These are phyloP conservation scores for Candida sojae DNA, from an alignment of 1,139 yeast genomes.

Conservation along the genomic window DNA sequence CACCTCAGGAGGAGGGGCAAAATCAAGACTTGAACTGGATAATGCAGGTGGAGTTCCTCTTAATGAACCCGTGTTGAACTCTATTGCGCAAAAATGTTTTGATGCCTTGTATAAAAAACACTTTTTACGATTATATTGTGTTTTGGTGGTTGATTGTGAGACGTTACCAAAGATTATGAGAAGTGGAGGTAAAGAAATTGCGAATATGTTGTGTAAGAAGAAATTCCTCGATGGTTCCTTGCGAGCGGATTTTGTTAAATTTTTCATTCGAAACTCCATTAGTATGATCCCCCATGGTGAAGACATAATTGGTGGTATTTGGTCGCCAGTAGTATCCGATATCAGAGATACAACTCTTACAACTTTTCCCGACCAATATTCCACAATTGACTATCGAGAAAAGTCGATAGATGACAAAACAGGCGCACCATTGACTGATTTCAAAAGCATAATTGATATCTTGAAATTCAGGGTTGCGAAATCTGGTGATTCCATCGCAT, in stretches of 20 bases:
- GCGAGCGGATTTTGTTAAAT: conserved; percentile 78
- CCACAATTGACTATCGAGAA: conserved; percentile 73
- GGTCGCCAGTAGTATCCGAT: conserved; percentile 74
- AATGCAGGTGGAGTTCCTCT: conserved; percentile 41
- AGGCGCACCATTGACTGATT: conserved; percentile 71
- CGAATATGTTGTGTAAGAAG: conserved; percentile 88
- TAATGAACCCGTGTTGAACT: conserved; percentile 63
- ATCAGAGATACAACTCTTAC: conserved; percentile 52
- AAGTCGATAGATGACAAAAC: conserved; percentile 77
- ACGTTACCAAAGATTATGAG: conserved; percentile 81
- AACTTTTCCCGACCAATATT: conserved; percentile 57
- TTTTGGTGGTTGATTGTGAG: conserved; percentile 77
- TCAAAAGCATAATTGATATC: conserved; percentile 69
- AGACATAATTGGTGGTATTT: conserved; percentile 79
- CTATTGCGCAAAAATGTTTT: conserved; percentile 74
- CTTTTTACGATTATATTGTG: conserved; percentile 77
- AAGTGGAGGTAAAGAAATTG: conserved; percentile 88
- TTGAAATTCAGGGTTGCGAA: conserved; percentile 76
- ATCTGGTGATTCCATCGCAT: conserved; percentile 81
- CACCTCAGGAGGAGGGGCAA: conserved; percentile 7
- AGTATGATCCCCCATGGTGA: conserved; percentile 76
- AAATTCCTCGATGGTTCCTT: conserved; percentile 76
- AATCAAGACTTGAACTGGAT: conserved; percentile 16
- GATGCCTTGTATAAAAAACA: conserved; percentile 71
- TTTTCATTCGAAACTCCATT: conserved; percentile 67